Conservation (phyloP, 1,284 basidiomycete genomes). For the Serendipita sp. region DNA sequence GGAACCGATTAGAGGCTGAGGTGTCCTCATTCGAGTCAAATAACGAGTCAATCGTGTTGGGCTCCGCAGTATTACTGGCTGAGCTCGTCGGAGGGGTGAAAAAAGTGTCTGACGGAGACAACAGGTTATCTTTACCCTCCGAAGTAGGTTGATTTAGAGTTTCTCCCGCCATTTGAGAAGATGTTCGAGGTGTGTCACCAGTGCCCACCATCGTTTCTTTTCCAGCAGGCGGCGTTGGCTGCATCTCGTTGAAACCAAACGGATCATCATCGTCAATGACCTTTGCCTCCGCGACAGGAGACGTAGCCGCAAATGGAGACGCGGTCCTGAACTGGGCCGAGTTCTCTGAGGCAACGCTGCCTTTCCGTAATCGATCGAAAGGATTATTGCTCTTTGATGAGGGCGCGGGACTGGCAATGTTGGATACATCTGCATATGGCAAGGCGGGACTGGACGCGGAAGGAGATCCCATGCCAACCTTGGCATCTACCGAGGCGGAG, state of each 20-base stretch:
- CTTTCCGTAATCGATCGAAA: slow-evolving; percentile 58
- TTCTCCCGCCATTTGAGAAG: slow-evolving; percentile 49
- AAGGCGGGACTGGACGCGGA: slow-evolving; percentile 2
- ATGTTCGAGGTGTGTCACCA: slow-evolving; percentile 19
- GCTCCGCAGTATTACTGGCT: not conserved
- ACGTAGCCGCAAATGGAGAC: slow-evolving; percentile 33
- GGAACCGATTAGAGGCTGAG: slow-evolving; percentile 9
- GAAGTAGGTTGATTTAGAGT: slow-evolving; percentile 30
- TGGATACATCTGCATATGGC: slow-evolving; percentile 10
- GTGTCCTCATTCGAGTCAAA: slow-evolving; percentile 9
- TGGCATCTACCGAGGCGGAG: slow-evolving; percentile 6
- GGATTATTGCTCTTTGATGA: slow-evolving; percentile 81
- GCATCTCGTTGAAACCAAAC: slow-evolving; percentile 34
- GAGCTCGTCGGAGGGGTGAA: slow-evolving; percentile 4
- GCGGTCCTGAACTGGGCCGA: slow-evolving; percentile 33
- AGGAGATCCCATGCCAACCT: not conserved
- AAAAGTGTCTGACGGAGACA: not conserved
- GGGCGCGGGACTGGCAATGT: slow-evolving; percentile 17
- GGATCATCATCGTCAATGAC: slow-evolving; percentile 29
- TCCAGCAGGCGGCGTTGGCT: slow-evolving; percentile 10
- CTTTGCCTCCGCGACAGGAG: slow-evolving; percentile 11
- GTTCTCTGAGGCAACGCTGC: slow-evolving; percentile 27
- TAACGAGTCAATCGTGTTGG: not conserved
- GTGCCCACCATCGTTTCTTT: slow-evolving; percentile 14
- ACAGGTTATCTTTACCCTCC: slow-evolving; percentile 14